Evolutionary conservation across 2,329 filamentous ascomycete genomes (phyloP).

Genomic region (Stemphylium beticola): DNA sequence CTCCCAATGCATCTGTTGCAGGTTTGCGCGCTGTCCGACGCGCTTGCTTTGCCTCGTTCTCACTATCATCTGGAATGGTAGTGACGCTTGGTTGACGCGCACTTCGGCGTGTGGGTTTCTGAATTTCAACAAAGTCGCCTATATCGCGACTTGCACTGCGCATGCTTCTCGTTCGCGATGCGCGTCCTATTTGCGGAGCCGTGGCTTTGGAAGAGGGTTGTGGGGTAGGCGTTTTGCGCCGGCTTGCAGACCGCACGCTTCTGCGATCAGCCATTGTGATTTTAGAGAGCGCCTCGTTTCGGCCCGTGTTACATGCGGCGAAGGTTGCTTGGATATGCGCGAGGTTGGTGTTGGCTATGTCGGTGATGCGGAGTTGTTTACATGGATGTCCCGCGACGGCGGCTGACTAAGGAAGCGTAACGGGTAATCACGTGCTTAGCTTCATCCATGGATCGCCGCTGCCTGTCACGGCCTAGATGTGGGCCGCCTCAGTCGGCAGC

Average conservation of each 20-base stretch:
- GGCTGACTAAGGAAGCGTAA: constrained; percentile 9
- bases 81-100: constrained; percentile 39
- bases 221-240: constrained; percentile 43
- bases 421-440: constrained; percentile 24
- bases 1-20: constrained; percentile 33
- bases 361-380: constrained; percentile 10
- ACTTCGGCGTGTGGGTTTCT: constrained; percentile 31
- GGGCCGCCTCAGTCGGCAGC: constrained; percentile 6
- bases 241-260: constrained; percentile 41
- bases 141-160: constrained; percentile 52
- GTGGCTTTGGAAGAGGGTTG: constrained; percentile 31
- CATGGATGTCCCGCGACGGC: constrained; percentile 5
- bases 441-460: neutral
- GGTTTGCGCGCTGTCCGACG: constrained; percentile 29
- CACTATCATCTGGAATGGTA: constrained; percentile 34
- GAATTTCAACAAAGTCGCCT: constrained; percentile 23
- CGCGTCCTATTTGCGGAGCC: constrained; percentile 28
- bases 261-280: constrained; percentile 42
- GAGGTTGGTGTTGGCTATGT: constrained; percentile 3
- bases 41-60: constrained; percentile 21
- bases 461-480: constrained; percentile 10
- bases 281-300: constrained; percentile 1
- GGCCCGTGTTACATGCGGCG: constrained; percentile 15
- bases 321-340: neutral
- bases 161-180: constrained; percentile 37